A percentile compares a stretch with the other conserved stretches of the same genome.
These are phyloP conservation scores for Zea luxurians DNA, from an alignment of 176 grass and related monocot species.

Conservation along the genomic window DNA sequence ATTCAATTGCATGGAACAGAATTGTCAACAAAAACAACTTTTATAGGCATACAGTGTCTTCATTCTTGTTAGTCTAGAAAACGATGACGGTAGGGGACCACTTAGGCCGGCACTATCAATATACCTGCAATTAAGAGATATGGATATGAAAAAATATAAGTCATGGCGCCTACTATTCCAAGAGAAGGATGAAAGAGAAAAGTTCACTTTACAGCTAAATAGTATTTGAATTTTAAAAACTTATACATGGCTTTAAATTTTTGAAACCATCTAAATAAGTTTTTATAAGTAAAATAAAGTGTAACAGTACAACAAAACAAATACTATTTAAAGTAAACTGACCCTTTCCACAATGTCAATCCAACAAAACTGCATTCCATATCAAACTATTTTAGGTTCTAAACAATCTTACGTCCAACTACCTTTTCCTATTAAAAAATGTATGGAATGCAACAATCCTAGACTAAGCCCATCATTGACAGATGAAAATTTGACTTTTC, in stretches of 20 bases:
- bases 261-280: not conserved
- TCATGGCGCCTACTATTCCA: too few species aligned
- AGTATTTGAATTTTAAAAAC: not conserved
- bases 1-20: not conserved
- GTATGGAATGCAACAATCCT: too few species aligned
- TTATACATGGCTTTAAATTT: not conserved
- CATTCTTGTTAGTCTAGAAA: conserved; percentile 60
- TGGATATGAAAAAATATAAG: too few species aligned
- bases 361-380: not conserved
- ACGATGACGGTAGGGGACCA: conserved; percentile 52
- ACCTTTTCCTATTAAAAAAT: too few species aligned
- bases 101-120: conserved; percentile 59
- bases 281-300: not conserved
- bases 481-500: too few species aligned
- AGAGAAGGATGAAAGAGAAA: not conserved
- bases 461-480: too few species aligned
- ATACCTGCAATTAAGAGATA: conserved; percentile 47
- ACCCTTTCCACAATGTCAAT: not conserved
- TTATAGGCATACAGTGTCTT: conserved; percentile 21
- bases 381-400: not conserved
- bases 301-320: not conserved
- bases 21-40: not conserved
- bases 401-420: not conserved
- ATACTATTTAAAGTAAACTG: not conserved
- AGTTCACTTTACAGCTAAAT: not conserved